These are phyloP conservation scores for Castanea crenata DNA, from an alignment of 306 rosid genomes.

Conservation along the genomic window DNA sequence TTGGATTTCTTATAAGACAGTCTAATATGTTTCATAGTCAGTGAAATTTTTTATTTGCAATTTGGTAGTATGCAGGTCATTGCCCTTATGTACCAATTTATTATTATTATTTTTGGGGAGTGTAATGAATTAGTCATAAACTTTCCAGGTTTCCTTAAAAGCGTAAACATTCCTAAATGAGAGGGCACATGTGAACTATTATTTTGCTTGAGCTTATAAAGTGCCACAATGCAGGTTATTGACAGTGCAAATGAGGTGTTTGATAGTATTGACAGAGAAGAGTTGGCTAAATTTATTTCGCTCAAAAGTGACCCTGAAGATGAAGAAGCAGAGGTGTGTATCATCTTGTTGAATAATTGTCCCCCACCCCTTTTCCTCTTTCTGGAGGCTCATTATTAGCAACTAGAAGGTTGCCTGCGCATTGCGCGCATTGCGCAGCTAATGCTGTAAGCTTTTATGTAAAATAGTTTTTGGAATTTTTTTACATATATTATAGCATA, in stretches of 20 bases:
- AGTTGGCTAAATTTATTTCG: slow-evolving; percentile 62
- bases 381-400: not conserved
- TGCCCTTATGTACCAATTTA: not conserved
- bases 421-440: too few relatives aligned
- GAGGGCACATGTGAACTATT: not conserved
- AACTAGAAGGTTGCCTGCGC: too few relatives aligned
- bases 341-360: not conserved
- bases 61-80: not conserved
- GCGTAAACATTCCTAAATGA: not conserved
- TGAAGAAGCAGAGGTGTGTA: slow-evolving; percentile 80
- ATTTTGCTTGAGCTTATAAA: not conserved
- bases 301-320: slow-evolving; percentile 80
- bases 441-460: too few relatives aligned
- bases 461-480: too few relatives aligned
- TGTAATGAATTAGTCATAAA: not conserved
- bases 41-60: not conserved
- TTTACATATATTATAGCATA: too few relatives aligned
- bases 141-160: not conserved
- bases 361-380: not conserved
- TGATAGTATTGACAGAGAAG: slow-evolving; percentile 77
- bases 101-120: not conserved
- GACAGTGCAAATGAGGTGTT: slow-evolving; percentile 78
- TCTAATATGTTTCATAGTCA: not conserved
- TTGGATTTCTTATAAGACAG: not conserved
- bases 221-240: slow-evolving; percentile 59